phyloP scores from a whole-genome alignment of 257 asterid genomes.

The Eucommia ulmoides region DNA sequence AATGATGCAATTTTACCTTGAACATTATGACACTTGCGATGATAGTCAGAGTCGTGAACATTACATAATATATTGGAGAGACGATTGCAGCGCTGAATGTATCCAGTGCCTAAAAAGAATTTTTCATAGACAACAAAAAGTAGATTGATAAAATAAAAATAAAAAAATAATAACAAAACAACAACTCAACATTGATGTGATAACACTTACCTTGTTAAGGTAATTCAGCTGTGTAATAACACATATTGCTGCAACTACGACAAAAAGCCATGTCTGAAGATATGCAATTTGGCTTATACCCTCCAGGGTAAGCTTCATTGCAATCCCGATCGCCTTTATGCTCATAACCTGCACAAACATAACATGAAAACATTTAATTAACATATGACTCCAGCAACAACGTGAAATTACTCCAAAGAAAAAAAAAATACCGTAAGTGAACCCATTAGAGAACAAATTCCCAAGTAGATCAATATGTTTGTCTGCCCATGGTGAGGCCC shows the following conservation, averaged over 20 bases:
- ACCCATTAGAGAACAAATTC: conserved; percentile 40
- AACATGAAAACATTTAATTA: background rate
- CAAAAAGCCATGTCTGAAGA: conserved; percentile 69
- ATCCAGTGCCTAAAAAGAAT: conserved; percentile 58
- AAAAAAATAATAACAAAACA: background rate
- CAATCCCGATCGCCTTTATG: conserved; percentile 85
- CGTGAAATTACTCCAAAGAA: background rate
- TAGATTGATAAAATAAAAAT: conserved; percentile 4
- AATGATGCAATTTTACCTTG: too few species aligned
- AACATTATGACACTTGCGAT: conserved; percentile 82
- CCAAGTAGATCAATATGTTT: conserved; percentile 31
- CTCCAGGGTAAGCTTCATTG: conserved; percentile 74
- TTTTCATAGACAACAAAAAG: conserved; percentile 3
- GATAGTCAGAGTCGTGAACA: conserved; percentile 84
- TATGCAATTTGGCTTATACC: conserved; percentile 64
- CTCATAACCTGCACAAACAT: conserved; percentile 53
- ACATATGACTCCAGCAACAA: background rate
- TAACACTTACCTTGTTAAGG: conserved; percentile 54
- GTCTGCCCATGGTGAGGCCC: conserved; percentile 36
- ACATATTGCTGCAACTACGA: conserved; percentile 48
- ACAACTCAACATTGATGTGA: background rate
- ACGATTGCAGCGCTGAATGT: conserved; percentile 78
- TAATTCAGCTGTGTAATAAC: conserved; percentile 70
- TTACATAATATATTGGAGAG: conserved; percentile 79
- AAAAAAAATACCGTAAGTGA: conserved; percentile 29